phyloP scores from a whole-genome alignment of 345 rosid species.

The Orychophragmus violaceus region DNA sequence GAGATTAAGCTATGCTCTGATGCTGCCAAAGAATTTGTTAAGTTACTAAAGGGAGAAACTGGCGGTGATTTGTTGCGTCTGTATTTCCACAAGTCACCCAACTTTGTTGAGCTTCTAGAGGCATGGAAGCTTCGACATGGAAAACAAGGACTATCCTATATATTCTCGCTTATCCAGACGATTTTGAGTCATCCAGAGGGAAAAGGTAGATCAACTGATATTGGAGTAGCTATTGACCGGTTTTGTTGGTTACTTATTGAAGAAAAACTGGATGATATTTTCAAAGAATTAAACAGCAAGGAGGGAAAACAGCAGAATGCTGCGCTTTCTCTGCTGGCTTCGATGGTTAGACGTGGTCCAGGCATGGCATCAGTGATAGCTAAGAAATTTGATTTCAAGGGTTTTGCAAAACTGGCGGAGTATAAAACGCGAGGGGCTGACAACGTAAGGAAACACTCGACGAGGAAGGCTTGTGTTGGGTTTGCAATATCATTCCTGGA shows the following conservation, averaged over 20 bases:
- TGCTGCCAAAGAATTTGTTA: slow-evolving; percentile 65
- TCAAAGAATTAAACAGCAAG: slow-evolving; percentile 55
- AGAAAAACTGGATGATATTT: slow-evolving; percentile 47
- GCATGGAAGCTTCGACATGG: slow-evolving; percentile 66
- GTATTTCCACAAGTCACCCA: slow-evolving; percentile 49
- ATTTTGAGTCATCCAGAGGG: slow-evolving; percentile 76
- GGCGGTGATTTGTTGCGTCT: slow-evolving; percentile 62
- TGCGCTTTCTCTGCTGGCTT: slow-evolving; percentile 61
- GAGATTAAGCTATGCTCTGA: slow-evolving; percentile 72
- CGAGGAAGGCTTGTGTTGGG: slow-evolving; percentile 62
- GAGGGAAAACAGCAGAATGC: slow-evolving; percentile 66
- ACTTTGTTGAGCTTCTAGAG: slow-evolving; percentile 51
- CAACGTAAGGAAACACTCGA: too few relatives aligned
- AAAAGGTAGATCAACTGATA: slow-evolving; percentile 36
- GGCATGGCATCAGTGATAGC: slow-evolving; percentile 78
- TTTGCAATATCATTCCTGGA: slow-evolving; percentile 89
- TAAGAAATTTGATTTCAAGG: slow-evolving; percentile 68
- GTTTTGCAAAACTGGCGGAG: slow-evolving; percentile 55
- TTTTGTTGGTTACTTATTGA: slow-evolving; percentile 40
- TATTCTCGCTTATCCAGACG: slow-evolving; percentile 45
- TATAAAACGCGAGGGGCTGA: slow-evolving; percentile 39
- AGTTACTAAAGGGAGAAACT: slow-evolving; percentile 50
- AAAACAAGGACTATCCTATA: slow-evolving; percentile 46
- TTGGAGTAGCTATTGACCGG: slow-evolving; percentile 55
- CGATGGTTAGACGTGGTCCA: slow-evolving; percentile 64